These are phyloP conservation scores for Podila minutissima DNA, from an alignment of 192 early-diverging fungal genomes.

Conservation along the genomic window DNA sequence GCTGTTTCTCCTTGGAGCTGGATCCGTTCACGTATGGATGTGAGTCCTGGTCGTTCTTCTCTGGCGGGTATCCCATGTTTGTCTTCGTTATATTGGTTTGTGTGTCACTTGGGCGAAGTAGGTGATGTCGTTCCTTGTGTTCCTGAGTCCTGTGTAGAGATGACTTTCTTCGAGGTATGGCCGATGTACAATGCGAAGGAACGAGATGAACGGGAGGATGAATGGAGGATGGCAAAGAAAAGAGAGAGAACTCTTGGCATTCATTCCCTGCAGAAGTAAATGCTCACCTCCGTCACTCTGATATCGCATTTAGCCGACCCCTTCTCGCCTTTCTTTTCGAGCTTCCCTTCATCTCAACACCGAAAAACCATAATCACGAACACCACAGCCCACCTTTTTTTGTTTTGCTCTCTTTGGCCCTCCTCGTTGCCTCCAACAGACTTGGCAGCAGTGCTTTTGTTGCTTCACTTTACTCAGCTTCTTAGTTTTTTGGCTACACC, in stretches of 20 bases:
- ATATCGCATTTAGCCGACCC: neutral
- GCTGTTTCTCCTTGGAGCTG: neutral
- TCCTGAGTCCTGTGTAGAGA: neutral
- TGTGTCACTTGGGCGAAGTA: too few relatives aligned
- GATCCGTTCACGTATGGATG: neutral
- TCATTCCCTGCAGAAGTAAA: too few relatives aligned
- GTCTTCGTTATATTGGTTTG: neutral
- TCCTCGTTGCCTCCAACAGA: too few relatives aligned
- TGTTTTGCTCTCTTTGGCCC: too few relatives aligned
- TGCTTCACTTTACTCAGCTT: neutral
- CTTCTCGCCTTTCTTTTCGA: too few relatives aligned
- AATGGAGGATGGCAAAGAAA: neutral
- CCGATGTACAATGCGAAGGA: too few relatives aligned
- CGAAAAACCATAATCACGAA: too few relatives aligned
- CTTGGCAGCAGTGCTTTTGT: neutral
- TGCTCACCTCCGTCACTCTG: neutral
- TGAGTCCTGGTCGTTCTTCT: constrained; percentile 14
- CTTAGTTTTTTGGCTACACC: neutral
- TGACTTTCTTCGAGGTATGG: neutral
- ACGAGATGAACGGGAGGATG: neutral
- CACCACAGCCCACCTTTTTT: too few relatives aligned
- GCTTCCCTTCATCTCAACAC: too few relatives aligned
- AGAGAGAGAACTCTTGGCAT: neutral
- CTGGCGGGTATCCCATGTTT: constrained; percentile 7
- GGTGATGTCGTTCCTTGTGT: neutral